phyloP scores from a whole-genome alignment of 2,329 filamentous ascomycete species.

The Hypoxylon sp. region DNA sequence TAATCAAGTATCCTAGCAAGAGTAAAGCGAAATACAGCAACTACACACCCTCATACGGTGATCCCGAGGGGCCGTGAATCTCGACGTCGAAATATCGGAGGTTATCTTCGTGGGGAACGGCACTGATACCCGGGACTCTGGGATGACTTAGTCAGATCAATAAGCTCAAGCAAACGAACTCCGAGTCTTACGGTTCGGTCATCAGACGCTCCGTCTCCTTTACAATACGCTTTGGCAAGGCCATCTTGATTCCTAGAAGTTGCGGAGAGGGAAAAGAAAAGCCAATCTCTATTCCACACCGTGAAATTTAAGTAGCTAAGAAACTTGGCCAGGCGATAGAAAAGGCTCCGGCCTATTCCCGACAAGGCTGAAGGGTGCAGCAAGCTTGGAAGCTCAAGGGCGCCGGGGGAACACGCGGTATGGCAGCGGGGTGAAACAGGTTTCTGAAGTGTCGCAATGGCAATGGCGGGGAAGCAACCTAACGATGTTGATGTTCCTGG shows the following conservation, averaged over 20 bases:
- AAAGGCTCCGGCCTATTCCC: conserved; percentile 2
- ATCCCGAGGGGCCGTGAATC: conserved; percentile 91
- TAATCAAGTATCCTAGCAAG: neutral
- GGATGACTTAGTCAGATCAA: conserved; percentile 23
- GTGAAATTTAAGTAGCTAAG: conserved; percentile 2
- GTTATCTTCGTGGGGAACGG: conserved; percentile 96
- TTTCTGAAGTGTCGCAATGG: conserved; percentile 13
- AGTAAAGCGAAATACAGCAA: neutral
- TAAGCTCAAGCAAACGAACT: conserved; percentile 2
- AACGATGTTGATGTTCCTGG: neutral
- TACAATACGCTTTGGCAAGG: conserved; percentile 94
- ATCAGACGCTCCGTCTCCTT: conserved; percentile 99
- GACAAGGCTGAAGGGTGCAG: conserved; percentile 16
- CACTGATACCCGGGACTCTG: conserved; percentile 96
- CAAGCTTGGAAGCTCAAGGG: conserved; percentile 7
- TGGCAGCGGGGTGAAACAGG: neutral
- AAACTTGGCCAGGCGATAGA: neutral
- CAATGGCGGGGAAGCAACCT: conserved; percentile 21
- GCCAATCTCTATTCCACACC: neutral
- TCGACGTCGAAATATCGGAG: conserved; percentile 98
- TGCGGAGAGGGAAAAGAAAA: conserved; percentile 1
- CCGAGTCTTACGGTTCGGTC: conserved; percentile 85
- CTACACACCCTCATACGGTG: conserved; percentile 89
- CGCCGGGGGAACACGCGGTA: conserved; percentile 13
- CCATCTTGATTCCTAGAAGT: conserved; percentile 63